Base-by-base conservation (phyloP, 768 basidiomycete species). In the Phlebiopsis gigantea region DNA sequence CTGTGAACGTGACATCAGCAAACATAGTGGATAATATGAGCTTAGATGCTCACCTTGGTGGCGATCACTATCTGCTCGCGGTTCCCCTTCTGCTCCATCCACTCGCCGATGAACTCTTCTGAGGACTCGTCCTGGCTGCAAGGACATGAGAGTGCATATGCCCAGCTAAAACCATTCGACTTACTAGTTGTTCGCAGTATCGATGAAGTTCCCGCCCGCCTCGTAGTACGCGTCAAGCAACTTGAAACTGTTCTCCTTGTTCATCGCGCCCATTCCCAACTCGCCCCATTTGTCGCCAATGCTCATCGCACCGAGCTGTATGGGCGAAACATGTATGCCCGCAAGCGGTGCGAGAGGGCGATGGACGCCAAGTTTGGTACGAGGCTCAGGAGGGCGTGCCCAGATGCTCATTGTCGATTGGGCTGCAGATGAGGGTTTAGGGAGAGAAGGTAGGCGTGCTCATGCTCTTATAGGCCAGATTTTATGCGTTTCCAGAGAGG, bases 71-170 rank as follows among this genome's bases (percentile, higher is more conserved):
- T 65, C 57, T 73, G 69, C 56, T 76, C 71, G 22, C 75, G 65
- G 53, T 66, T 69, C 0, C 65, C 66, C n/a, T 71, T 62, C 46
- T 61, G 56, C 56, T 71, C 66, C 68, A 73, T 71, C 74, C 75
- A 77, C 56, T 76, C 74, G 21, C 75, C 75, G 47, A 77, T 69
- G 61, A 73, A 73, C 50, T 62, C 52, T 62, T 77, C 74, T 14
- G 65, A 67, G 46, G 70, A 58, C 45, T 67, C 74, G 49, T 71
- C 63, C 63, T 72, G 70, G 48, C 69, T 71, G 41, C 12, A n/a
- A 1, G 21, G 9, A 17, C 14, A 19, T 46, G 2, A 55, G 34
- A 12, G 4, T 15, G n/a, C 6, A 15, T 1, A 51, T 15, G 39
- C 7, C 14, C 12, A 2, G 9, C 25, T 5, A 41, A 14, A 53